Evolutionary conservation across 176 grass and related monocot species (phyloP).

Genomic region (Musa schizocarpa): DNA sequence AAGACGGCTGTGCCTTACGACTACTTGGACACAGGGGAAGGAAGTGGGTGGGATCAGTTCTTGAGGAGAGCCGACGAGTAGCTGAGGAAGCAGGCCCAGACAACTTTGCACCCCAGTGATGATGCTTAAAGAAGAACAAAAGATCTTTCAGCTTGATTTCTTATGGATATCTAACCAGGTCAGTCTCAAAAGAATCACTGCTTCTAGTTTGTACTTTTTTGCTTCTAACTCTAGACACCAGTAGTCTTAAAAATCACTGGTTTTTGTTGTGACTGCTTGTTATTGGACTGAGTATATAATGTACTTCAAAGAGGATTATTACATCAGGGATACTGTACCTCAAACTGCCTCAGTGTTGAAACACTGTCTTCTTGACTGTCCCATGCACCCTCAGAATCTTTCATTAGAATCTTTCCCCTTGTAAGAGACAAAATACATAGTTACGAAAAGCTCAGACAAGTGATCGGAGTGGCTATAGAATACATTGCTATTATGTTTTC

Average conservation of each 20-base stretch:
- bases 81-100: conserved; percentile 34
- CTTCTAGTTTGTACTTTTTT: no score
- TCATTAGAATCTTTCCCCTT: background rate
- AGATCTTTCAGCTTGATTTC: background rate
- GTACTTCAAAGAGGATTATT: background rate
- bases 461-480: background rate
- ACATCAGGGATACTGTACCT: background rate
- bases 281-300: background rate
- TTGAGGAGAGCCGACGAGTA: conserved; percentile 74
- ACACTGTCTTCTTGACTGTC: background rate
- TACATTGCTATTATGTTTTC: background rate
- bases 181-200: background rate
- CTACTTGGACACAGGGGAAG: conserved; percentile 16
- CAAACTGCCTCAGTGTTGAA: background rate
- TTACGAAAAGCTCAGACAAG: background rate
- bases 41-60: conserved; percentile 89
- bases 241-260: no score
- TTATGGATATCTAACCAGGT: background rate
- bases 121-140: background rate
- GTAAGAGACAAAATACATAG: background rate
- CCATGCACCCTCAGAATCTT: background rate
- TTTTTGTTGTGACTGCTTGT: no score
- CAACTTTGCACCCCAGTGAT: background rate
- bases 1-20: no score
- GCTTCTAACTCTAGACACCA: no score